phyloP scores from a whole-genome alignment of 179 eudicot genomes.

The Patellifolia procumbens region DNA sequence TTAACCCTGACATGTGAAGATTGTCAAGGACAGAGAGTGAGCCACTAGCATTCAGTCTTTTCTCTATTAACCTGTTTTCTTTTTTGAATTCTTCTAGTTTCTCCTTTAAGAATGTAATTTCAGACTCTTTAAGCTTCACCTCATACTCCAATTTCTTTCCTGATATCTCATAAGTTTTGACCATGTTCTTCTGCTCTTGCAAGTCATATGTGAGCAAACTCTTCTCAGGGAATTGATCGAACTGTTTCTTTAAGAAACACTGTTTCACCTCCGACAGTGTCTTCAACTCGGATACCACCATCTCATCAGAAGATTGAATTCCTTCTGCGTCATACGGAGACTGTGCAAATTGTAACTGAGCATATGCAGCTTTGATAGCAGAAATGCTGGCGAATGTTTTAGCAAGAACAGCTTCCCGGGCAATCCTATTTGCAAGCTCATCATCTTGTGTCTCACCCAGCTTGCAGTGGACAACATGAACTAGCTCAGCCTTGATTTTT shows the following conservation, averaged over 20 bases:
- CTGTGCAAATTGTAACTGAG: conserved; percentile 50
- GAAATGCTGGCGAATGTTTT: conserved; percentile 51
- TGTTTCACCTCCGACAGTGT: conserved; percentile 43
- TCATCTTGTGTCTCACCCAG: conserved; percentile 33
- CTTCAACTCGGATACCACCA: conserved; percentile 45
- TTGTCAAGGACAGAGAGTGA: conserved; percentile 42
- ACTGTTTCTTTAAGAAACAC: conserved; percentile 44
- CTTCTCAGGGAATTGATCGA: conserved; percentile 44
- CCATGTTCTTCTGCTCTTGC: conserved; percentile 44
- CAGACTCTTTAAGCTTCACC: conserved; percentile 40
- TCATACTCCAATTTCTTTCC: conserved; percentile 46
- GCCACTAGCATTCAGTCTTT: conserved; percentile 50
- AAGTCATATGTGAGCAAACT: conserved; percentile 36
- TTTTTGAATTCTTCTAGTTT: conserved; percentile 45
- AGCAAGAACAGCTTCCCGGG: conserved; percentile 45
- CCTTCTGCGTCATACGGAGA: conserved; percentile 47
- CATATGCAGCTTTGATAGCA: conserved; percentile 50
- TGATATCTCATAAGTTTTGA: conserved; percentile 46
- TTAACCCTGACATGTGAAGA: conserved; percentile 46
- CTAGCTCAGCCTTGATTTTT: conserved; percentile 34
- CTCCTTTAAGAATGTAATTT: conserved; percentile 35
- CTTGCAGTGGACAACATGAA: conserved; percentile 32
- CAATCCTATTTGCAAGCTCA: conserved; percentile 25
- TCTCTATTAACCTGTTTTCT: conserved; percentile 42
- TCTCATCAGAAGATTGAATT: conserved; percentile 43